These are phyloP conservation scores for Trichodelitschia bisporula DNA, from an alignment of 495 filamentous ascomycete species.

Conservation along the genomic window DNA sequence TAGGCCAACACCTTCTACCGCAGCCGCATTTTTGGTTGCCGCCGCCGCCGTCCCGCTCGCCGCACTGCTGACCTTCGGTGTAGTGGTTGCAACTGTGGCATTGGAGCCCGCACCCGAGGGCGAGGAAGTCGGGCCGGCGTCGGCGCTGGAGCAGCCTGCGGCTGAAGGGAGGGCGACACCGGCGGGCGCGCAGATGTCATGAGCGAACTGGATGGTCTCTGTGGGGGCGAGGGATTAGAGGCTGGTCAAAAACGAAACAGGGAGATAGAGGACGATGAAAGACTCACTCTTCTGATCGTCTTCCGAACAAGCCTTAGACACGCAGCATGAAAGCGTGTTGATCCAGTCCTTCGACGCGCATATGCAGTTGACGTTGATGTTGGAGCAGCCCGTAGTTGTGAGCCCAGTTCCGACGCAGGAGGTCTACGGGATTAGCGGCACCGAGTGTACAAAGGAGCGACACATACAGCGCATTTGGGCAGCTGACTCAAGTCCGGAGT, in stretches of 20 bases:
- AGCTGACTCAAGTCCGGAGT: neutral
- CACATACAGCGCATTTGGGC: slow-evolving; percentile 1
- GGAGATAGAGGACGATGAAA: neutral
- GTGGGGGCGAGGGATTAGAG: slow-evolving; percentile 1
- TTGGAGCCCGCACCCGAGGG: slow-evolving; percentile 2
- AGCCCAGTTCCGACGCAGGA: slow-evolving; percentile 15
- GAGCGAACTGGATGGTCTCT: slow-evolving; percentile 27
- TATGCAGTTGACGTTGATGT: slow-evolving; percentile 37
- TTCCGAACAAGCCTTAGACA: slow-evolving; percentile 25
- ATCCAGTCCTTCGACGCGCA: slow-evolving; percentile 37
- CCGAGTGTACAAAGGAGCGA: neutral
- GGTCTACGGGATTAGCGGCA: slow-evolving; percentile 3
- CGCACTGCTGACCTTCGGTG: neutral
- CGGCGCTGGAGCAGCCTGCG: slow-evolving; percentile 10
- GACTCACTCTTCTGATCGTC: slow-evolving; percentile 29
- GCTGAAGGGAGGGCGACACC: slow-evolving; percentile 10
- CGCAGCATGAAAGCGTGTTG: slow-evolving; percentile 37
- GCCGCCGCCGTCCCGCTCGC: neutral
- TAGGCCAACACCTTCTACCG: neutral
- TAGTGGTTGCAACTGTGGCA: neutral
- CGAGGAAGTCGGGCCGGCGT: slow-evolving; percentile 1
- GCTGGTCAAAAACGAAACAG: neutral
- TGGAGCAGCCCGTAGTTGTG: slow-evolving; percentile 22
- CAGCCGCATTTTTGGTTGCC: neutral
- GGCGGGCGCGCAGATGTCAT: slow-evolving; percentile 21